A percentile compares a stretch with the other conserved stretches of the same genome.
These are phyloP conservation scores for Amborella trichopoda DNA, from an alignment of 164 flowering plant species.

Conservation along the genomic window DNA sequence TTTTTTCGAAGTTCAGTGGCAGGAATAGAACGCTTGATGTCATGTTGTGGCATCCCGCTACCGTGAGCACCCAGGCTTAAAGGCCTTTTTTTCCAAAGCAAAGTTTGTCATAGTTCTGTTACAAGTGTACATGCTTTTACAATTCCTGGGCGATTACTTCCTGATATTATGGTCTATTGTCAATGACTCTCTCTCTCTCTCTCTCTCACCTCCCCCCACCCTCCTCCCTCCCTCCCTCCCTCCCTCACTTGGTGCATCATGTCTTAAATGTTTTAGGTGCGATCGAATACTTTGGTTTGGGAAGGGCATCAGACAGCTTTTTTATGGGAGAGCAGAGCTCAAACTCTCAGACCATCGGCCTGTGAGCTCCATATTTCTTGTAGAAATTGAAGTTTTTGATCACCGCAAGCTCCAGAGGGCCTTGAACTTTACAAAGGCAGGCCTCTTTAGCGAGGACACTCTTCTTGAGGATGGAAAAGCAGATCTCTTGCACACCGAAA, in stretches of 20 bases:
- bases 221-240: neutral
- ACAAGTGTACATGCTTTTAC: too few relatives aligned
- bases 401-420: slow-evolving; percentile 61
- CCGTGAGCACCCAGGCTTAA: too few relatives aligned
- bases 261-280: slow-evolving; percentile 51
- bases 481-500: too few relatives aligned
- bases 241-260: neutral
- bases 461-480: slow-evolving; percentile 22
- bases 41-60: too few relatives aligned
- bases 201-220: neutral
- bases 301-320: slow-evolving; percentile 72
- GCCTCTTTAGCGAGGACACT: slow-evolving; percentile 47
- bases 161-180: too few relatives aligned
- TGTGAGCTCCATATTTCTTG: slow-evolving; percentile 61
- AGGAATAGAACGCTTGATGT: too few relatives aligned
- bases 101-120: too few relatives aligned
- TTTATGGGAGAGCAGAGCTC: slow-evolving; percentile 47
- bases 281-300: slow-evolving; percentile 90
- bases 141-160: too few relatives aligned
- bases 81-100: too few relatives aligned
- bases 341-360: slow-evolving; percentile 91
- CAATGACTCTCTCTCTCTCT: slow-evolving; percentile 1
- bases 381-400: slow-evolving; percentile 76
- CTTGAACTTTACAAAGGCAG: slow-evolving; percentile 43
- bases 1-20: too few relatives aligned